These are phyloP conservation scores for Crithidia brevicula DNA, from an alignment of 208 protist genomes.

Conservation along the genomic window DNA sequence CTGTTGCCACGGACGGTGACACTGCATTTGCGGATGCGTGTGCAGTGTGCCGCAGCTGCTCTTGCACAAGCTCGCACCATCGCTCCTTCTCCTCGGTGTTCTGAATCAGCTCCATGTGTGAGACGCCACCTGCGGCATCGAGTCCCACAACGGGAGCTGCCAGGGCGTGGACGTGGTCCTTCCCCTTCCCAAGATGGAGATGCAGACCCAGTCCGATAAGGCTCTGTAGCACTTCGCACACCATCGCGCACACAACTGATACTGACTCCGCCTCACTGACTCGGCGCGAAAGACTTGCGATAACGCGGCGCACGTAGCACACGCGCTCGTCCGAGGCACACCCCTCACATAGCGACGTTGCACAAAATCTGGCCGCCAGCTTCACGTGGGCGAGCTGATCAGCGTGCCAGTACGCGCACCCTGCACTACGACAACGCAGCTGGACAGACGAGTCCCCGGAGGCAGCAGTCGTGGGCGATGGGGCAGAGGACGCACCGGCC, in stretches of 20 bases:
- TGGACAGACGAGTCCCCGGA: no score
- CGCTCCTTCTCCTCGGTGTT: slow-evolving; percentile 23
- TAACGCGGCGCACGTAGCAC: slow-evolving; percentile 31
- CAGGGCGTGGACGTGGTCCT: neutral
- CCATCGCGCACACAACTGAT: slow-evolving; percentile 26
- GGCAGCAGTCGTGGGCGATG: neutral
- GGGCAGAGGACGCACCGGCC: neutral
- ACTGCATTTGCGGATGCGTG: neutral
- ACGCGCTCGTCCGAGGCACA: slow-evolving; percentile 23
- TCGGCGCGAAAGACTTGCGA: slow-evolving; percentile 9
- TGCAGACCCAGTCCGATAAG: slow-evolving; percentile 29
- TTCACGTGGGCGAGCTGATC: slow-evolving; percentile 64
- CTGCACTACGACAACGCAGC: slow-evolving; percentile 38
- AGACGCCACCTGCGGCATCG: neutral
- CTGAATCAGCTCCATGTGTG: slow-evolving; percentile 15
- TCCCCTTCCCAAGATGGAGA: neutral
- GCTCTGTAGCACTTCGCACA: slow-evolving; percentile 26
- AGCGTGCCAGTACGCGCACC: slow-evolving; percentile 72
- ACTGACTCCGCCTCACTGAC: slow-evolving; percentile 20
- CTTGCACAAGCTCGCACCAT: slow-evolving; percentile 26
- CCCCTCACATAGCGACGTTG: neutral
- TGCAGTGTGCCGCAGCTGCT: neutral
- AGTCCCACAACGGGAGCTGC: neutral
- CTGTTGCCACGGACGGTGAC: slow-evolving; percentile 4
- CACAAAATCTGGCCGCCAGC: slow-evolving; percentile 11